Evolutionary conservation across 1,139 yeast genomes (phyloP).

Genomic region (Protomyces inundatus): DNA sequence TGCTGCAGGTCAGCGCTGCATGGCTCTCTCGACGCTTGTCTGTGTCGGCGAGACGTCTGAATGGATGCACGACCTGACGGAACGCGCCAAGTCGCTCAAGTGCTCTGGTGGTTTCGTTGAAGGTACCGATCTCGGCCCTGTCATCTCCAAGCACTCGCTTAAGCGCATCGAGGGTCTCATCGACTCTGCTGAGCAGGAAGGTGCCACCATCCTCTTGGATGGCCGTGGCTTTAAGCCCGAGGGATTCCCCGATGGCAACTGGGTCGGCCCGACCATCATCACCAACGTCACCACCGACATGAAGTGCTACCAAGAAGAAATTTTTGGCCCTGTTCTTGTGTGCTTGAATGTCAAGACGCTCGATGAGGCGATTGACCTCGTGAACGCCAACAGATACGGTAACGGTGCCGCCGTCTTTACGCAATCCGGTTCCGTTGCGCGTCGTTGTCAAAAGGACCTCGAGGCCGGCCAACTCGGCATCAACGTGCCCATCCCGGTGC

Average conservation of each 20-base stretch:
- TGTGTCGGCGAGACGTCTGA: constrained; percentile 66
- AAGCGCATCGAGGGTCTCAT: constrained; percentile 54
- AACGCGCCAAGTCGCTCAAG: constrained; percentile 53
- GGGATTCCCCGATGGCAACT: constrained; percentile 62
- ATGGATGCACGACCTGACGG: constrained; percentile 60
- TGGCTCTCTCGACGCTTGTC: constrained; percentile 72
- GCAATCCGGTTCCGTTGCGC: constrained; percentile 61
- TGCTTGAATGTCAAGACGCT: constrained; percentile 61
- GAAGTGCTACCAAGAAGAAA: constrained; percentile 68
- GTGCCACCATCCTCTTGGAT: constrained; percentile 58
- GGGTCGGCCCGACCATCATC: constrained; percentile 64
- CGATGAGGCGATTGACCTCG: constrained; percentile 65
- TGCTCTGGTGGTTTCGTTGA: constrained; percentile 66
- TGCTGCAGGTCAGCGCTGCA: constrained; percentile 81
- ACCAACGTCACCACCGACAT: constrained; percentile 62
- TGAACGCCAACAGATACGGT: constrained; percentile 61
- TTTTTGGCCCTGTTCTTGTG: constrained; percentile 69
- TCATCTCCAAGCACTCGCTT: constrained; percentile 57
- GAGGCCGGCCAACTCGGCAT: constrained; percentile 77
- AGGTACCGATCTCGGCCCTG: constrained; percentile 64
- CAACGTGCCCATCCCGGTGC: constrained; percentile 80
- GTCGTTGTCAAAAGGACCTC: constrained; percentile 63
- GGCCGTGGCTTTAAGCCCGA: constrained; percentile 54
- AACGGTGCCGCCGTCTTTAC: constrained; percentile 73
- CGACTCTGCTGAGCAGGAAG: constrained; percentile 50